Evolutionary conservation across 306 rosid genomes (phyloP).

Genomic region (Quercus agrifolia): DNA sequence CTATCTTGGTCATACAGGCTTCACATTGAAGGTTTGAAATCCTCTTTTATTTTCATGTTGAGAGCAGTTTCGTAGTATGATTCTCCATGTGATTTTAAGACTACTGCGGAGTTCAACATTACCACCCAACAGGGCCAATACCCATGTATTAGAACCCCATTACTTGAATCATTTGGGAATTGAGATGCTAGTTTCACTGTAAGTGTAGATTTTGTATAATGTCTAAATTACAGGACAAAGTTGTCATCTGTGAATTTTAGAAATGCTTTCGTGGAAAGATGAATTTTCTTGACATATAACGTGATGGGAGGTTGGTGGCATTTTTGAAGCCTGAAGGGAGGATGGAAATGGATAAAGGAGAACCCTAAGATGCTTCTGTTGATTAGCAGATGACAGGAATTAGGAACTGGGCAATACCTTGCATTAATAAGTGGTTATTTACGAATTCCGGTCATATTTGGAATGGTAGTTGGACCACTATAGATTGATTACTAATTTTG

Average conservation of each 20-base stretch:
- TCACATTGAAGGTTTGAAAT: conserved; percentile 69
- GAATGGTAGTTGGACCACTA: not conserved
- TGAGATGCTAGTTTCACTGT: not conserved
- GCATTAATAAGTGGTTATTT: not conserved
- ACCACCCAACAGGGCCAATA: too few species aligned
- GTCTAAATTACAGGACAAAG: not conserved
- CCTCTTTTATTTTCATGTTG: conserved; percentile 3
- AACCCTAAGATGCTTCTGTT: not conserved
- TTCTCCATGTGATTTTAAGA: not conserved
- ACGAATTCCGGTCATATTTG: not conserved
- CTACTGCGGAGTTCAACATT: not conserved
- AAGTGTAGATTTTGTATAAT: not conserved
- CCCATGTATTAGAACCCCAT: not conserved
- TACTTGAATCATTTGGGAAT: not conserved
- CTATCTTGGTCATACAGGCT: conserved; percentile 82
- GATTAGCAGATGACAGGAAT: not conserved
- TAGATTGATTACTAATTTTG: not conserved
- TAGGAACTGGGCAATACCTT: not conserved
- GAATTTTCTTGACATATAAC: not conserved
- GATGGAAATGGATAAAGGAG: not conserved
- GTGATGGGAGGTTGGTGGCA: not conserved
- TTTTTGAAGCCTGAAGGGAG: not conserved
- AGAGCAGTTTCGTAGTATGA: not conserved
- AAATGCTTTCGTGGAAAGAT: not conserved
- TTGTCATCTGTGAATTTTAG: not conserved